A percentile compares a stretch with the other conserved stretches of the same genome.
phyloP scores from a whole-genome alignment of 1,139 yeast species.

The Pichia sp. region DNA sequence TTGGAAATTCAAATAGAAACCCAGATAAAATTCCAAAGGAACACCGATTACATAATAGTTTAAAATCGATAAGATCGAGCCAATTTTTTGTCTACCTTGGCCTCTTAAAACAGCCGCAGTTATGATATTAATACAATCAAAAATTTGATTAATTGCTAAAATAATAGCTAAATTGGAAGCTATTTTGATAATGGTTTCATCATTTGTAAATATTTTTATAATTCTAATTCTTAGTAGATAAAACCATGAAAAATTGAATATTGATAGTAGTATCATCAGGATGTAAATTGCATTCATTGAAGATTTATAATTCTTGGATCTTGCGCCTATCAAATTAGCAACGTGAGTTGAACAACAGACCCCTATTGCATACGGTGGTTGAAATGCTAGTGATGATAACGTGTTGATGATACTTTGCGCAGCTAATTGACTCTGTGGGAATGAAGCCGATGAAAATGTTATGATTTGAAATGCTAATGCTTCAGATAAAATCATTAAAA shows the following conservation, averaged over 20 bases:
- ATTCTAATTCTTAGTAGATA: conserved; percentile 46
- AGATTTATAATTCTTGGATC: conserved; percentile 39
- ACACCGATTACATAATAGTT: conserved; percentile 63
- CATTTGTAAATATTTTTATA: conserved; percentile 62
- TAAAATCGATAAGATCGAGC: conserved; percentile 67
- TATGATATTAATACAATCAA: conserved; percentile 75
- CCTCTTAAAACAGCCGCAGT: conserved; percentile 82
- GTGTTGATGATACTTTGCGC: conserved; percentile 88
- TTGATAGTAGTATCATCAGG: conserved; percentile 24
- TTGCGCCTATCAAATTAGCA: conserved; percentile 79
- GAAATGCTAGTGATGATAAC: conserved; percentile 70
- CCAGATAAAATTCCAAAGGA: conserved; percentile 63
- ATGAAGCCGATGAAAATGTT: conserved; percentile 59
- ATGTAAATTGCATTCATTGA: conserved; percentile 63
- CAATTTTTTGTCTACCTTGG: conserved; percentile 78
- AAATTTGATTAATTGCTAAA: conserved; percentile 65
- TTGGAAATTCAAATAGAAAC: conserved; percentile 45
- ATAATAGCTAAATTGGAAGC: conserved; percentile 52
- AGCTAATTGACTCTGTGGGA: conserved; percentile 73
- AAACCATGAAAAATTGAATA: conserved; percentile 46
- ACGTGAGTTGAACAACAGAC: conserved; percentile 81
- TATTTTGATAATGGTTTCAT: conserved; percentile 48
- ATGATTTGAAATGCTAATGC: conserved; percentile 78
- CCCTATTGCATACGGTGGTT: conserved; percentile 82
- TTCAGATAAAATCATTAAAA: conserved; percentile 80